Evolutionary conservation across 805 yeast genomes (phyloP).

Genomic region (Cyberlindnera americana): DNA sequence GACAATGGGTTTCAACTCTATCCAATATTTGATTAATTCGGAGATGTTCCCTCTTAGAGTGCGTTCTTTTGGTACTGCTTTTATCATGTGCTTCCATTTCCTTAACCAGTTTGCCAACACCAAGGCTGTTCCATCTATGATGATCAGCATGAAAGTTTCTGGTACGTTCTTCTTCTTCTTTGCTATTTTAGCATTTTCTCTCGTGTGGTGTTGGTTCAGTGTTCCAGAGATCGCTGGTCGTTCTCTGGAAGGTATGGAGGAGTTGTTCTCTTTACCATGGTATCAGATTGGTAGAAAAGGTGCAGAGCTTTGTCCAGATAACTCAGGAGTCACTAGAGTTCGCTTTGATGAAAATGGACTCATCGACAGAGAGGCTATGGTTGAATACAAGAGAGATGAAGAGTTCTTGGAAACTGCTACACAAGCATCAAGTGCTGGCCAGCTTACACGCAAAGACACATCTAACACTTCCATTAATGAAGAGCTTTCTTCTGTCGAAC

Average conservation of each 20-base stretch:
- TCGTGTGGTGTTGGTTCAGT: constrained; percentile 34
- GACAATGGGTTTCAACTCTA: constrained; percentile 56
- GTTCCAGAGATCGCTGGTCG: constrained; percentile 37
- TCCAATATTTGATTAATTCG: constrained; percentile 51
- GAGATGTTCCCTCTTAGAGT: constrained; percentile 51
- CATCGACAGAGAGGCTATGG: constrained; percentile 8
- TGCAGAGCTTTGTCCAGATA: constrained; percentile 47
- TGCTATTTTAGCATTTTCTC: constrained; percentile 37
- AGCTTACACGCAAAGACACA: constrained; percentile 4
- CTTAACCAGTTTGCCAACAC: constrained; percentile 54
- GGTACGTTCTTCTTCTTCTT: constrained; percentile 52
- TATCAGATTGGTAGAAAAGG: constrained; percentile 53
- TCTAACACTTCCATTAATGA: constrained; percentile 6
- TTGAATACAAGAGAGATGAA: constrained; percentile 10
- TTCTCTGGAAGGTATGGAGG: constrained; percentile 36
- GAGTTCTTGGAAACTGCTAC: constrained; percentile 14
- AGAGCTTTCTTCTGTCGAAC: background rate
- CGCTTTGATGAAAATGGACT: constrained; percentile 10
- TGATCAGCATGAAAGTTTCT: constrained; percentile 39
- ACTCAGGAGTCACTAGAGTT: constrained; percentile 33
- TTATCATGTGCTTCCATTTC: constrained; percentile 52
- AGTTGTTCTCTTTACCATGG: constrained; percentile 45
- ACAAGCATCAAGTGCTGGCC: constrained; percentile 8
- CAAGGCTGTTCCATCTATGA: constrained; percentile 51
- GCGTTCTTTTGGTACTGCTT: constrained; percentile 45